phyloP scores from a whole-genome alignment of 202 grass and related monocot species.

The Setaria viridis region DNA sequence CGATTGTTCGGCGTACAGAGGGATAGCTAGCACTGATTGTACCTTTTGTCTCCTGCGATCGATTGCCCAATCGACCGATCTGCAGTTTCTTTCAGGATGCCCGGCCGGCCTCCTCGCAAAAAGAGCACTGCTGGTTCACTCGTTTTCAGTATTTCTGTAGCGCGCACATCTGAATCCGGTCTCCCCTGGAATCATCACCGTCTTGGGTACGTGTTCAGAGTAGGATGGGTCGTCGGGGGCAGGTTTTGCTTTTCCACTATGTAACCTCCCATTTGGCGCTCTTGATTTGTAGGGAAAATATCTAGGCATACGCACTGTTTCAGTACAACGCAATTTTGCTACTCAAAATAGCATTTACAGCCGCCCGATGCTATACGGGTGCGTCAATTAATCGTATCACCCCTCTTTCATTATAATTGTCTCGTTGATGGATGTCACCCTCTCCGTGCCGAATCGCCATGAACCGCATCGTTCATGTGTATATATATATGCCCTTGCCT shows the following conservation, averaged over 20 bases:
- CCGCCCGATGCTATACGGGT: no score
- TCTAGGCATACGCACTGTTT: background rate
- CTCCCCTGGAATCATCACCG: conserved; percentile 43
- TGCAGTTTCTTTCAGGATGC: conserved; percentile 36
- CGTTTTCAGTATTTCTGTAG: conserved; percentile 43
- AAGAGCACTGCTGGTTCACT: conserved; percentile 37
- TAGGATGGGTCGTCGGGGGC: background rate
- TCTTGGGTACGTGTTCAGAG: conserved; percentile 14
- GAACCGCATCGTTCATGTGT: no score
- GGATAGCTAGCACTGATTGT: conserved; percentile 52
- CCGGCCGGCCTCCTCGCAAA: background rate
- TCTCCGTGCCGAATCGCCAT: no score
- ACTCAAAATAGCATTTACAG: no score
- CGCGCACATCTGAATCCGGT: conserved; percentile 41
- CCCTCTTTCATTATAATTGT: no score
- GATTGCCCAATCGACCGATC: conserved; percentile 43
- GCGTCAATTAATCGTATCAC: no score
- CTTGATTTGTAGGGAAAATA: background rate
- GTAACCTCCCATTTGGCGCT: background rate
- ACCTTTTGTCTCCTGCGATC: conserved; percentile 55
- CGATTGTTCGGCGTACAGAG: conserved; percentile 56
- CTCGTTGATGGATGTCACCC: no score
- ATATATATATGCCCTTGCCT: no score
- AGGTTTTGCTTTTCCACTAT: conserved; percentile 35
- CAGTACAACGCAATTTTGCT: background rate